phyloP scores from a whole-genome alignment of 768 basidiomycete genomes.

The Suillus ampliporus region DNA sequence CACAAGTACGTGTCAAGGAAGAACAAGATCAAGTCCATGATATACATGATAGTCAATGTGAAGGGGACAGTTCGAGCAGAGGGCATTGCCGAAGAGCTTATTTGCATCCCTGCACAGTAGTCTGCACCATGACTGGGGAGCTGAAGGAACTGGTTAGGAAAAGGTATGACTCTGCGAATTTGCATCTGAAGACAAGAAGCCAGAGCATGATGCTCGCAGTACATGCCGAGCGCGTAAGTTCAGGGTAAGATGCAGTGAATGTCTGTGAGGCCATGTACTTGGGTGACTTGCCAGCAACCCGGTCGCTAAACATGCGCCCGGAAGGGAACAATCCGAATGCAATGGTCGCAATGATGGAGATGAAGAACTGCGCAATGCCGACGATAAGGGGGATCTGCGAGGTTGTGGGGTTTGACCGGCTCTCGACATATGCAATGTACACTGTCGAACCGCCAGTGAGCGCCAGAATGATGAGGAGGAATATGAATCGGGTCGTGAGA shows the following conservation, averaged over 20 bases:
- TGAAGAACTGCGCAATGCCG: slow-evolving; percentile 93
- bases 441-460: slow-evolving; percentile 93
- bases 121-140: slow-evolving; percentile 96
- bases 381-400: slow-evolving; percentile 85
- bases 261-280: slow-evolving; percentile 99
- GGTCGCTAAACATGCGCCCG: slow-evolving; percentile 98
- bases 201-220: slow-evolving; percentile 86
- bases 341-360: slow-evolving; percentile 83
- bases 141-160: slow-evolving; percentile 98
- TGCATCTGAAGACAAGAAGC: slow-evolving; percentile 95
- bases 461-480: slow-evolving; percentile 90
- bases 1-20: slow-evolving; percentile 99
- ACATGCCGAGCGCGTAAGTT: slow-evolving; percentile 72
- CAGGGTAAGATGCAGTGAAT: slow-evolving; percentile 96
- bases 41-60: slow-evolving; percentile 96
- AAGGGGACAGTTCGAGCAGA: slow-evolving; percentile 95
- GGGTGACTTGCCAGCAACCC: slow-evolving; percentile 95
- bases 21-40: slow-evolving; percentile 98
- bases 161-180: slow-evolving; percentile 96
- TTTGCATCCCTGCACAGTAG: slow-evolving; percentile 91
- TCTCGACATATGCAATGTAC: slow-evolving; percentile 89
- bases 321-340: slow-evolving; percentile 91
- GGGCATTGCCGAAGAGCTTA: slow-evolving; percentile 73
- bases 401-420: slow-evolving; percentile 46
- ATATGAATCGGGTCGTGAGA: slow-evolving; percentile 90